Percentiles rank a stretch among this genome's conserved stretches.
Evolutionary conservation across 106 monocot species (phyloP).

Genomic region (Platanthera zijinensis): DNA sequence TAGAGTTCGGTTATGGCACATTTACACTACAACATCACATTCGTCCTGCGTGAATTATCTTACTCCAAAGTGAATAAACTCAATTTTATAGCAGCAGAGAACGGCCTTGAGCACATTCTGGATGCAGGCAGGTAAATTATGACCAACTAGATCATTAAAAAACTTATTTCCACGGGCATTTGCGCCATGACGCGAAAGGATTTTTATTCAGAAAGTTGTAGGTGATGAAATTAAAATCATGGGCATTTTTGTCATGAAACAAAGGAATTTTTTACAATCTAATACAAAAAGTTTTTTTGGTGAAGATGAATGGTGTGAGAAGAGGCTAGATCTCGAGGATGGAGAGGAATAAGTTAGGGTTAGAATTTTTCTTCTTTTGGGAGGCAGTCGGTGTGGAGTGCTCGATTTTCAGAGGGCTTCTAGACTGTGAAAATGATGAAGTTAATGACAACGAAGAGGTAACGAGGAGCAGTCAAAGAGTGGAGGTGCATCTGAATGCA

Average conservation of each 20-base stretch:
- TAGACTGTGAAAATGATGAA: slow-evolving; percentile 69
- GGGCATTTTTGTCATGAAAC: neutral
- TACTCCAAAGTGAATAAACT: too few relatives aligned
- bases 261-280: neutral
- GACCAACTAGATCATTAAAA: too few relatives aligned
- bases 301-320: neutral
- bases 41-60: too few relatives aligned
- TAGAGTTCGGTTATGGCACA: too few relatives aligned
- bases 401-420: slow-evolving; percentile 42
- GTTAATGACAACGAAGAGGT: slow-evolving; percentile 46
- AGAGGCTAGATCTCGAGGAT: slow-evolving; percentile 2
- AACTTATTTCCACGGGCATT: too few relatives aligned
- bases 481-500: slow-evolving; percentile 9
- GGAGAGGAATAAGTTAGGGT: neutral
- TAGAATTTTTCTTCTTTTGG: neutral
- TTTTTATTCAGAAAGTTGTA: too few relatives aligned
- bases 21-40: too few relatives aligned
- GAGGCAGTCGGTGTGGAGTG: neutral
- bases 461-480: slow-evolving; percentile 24
- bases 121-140: too few relatives aligned
- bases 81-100: too few relatives aligned
- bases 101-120: too few relatives aligned
- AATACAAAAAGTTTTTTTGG: neutral
- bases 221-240: too few relatives aligned
- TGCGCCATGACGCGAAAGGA: too few relatives aligned